Evolutionary conservation across 2,329 filamentous ascomycete genomes (phyloP), one percentile per base, ranked within the genome.

Genomic region (Ceratocystis alfenasii): DNA sequence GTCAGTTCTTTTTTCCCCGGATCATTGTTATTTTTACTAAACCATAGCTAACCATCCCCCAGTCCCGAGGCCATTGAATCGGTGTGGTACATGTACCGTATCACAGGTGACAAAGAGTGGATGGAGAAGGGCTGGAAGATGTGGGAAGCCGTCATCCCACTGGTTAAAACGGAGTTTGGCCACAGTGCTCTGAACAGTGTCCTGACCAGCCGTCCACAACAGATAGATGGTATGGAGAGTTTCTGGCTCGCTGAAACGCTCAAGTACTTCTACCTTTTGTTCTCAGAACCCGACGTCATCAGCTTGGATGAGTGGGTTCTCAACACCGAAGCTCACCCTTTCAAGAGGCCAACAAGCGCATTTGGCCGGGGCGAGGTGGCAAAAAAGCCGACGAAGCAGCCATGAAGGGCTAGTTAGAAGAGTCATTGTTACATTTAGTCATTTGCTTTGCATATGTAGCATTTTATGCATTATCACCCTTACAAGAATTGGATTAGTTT

Each of bases 201-300:
- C 12, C 75, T 80, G 28, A 66, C 69, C 5, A 67, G 74, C 1
- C 73, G 79, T 20, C 75, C 79, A 0, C 71, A 71, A 8, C 76
- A 80, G 65, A 73, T 75, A 48, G 83, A 91, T 73, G 78, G 80
- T 70, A 92, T 93, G 88, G 88, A 95, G 77, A 92, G 88, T 72
- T 95, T 95, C 75, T 96, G 91, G 89, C 79, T 90, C 68, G 88
- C 88, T 2, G 91, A 96, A 79, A 96, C 90, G 50, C 78, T 96
- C 70, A 96, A 95, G 78, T 95, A 95, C 73, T 95, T 94, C 70
- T 96, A 90, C 74, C 75, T 96, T 66, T 79, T 95, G 62, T 96
- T 89, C 73, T 84, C 84, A 25, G 75, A 85, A 66, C 86, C 87
- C 0, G 78, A 80, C 63, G 76, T 87, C n/a, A 76, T 88, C 50